phyloP scores from a whole-genome alignment of 208 protist species.

The Trypanosoma congolense region DNA sequence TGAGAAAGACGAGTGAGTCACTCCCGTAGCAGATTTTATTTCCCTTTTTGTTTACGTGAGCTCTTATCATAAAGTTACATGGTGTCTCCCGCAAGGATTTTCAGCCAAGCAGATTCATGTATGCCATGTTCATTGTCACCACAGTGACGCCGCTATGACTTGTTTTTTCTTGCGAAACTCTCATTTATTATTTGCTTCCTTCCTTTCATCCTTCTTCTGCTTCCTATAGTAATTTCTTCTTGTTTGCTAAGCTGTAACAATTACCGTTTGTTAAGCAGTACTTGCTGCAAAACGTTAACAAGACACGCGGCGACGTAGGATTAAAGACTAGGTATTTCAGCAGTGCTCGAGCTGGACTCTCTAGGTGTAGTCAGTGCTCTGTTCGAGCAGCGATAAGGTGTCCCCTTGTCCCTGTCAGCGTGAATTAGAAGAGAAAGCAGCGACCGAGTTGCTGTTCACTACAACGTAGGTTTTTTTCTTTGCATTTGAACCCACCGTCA shows the following conservation, averaged over 20 bases:
- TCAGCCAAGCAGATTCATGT: no score
- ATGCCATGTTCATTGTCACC: neutral
- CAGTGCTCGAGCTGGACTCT: constrained; percentile 5
- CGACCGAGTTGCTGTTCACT: no score
- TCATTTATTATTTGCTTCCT: neutral
- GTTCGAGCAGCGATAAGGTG: constrained; percentile 1
- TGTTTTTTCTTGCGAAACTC: neutral
- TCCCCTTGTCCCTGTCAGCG: neutral
- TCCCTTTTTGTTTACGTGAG: no score
- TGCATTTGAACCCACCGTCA: no score
- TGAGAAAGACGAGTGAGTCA: neutral
- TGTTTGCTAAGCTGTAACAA: neutral
- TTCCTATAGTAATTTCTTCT: no score
- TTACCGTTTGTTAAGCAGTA: neutral
- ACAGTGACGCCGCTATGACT: neutral
- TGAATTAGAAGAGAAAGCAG: neutral
- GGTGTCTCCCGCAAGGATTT: no score
- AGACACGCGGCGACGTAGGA: neutral
- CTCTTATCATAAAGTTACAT: no score
- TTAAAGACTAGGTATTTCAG: neutral
- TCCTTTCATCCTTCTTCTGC: neutral
- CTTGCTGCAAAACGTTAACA: neutral
- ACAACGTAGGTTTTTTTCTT: no score
- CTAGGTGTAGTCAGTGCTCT: constrained; percentile 3
- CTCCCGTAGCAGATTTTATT: no score